Evolutionary conservation across 345 rosid genomes (phyloP), one percentile per base, ranked within the genome.

Genomic region (Euphorbia peplus): DNA sequence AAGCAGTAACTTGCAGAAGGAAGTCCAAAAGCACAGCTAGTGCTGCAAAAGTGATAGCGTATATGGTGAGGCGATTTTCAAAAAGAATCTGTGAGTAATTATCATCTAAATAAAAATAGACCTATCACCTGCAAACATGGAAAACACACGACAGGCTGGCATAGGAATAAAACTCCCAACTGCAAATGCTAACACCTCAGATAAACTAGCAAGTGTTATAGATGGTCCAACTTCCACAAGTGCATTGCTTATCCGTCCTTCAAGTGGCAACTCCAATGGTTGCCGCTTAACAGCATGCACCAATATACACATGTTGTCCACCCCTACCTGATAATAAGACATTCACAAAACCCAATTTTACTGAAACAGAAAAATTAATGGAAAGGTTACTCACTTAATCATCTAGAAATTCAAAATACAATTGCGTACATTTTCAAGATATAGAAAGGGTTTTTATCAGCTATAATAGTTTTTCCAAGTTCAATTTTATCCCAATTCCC

Each of bases 181-280:
- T 41, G 98, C 97, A 85, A 93, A 93, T 65, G 96, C 98, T 77
- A 89, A 70, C 75, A 91, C 93, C 77, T 93, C 98, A 13, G 96
- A 82, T 69, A 91, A 79, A 83, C 97, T 93, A 72, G 98, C 98
- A 74, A 93, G 97, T 54, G 98, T 93, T 64, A 93, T 93, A 26
- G 97, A 93, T 74, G 98, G 98, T 59, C 98, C 98, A 80, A 91
- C 98, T 81, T 91, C 98, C 72, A 91, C 93, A 37, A 93, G 97
- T 50, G 97, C 97, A 73, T 91, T 86, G 89, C 98, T 91, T 74
- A 91, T 81, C 71, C 91, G 80, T 72, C 81, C 86, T 70, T 93
- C 98, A 70, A 93, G 69, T 24, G 89, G 87, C 76, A 89, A 72
- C 74, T 93, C 96, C 60, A 85, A 57, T 29, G 90, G 88, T 82